Conservation (phyloP, 352 stramenopile genomes). For the Thalassiosira mediterranea region DNA sequence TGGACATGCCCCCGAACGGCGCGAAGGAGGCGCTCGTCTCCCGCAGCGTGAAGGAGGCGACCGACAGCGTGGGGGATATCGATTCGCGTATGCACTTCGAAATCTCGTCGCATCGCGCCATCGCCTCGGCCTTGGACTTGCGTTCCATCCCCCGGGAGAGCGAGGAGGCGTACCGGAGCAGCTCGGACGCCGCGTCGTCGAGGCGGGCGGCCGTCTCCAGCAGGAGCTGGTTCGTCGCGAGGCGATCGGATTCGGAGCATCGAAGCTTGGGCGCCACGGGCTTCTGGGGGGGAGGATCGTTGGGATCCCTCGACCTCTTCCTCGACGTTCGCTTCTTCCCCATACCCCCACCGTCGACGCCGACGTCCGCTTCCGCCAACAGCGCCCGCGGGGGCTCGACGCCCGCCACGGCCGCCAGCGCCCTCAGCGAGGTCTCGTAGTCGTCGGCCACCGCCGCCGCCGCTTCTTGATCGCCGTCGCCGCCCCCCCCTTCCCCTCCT, state of each 20-base stretch:
- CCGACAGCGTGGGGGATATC: conserved; percentile 1
- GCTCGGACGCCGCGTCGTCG: conserved; percentile 11
- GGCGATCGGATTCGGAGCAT: not conserved
- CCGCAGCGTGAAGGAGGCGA: not conserved
- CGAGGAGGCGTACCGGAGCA: not conserved
- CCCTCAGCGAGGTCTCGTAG: too few species aligned
- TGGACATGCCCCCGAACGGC: not conserved
- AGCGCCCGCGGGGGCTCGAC: too few species aligned
- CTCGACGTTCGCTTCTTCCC: too few species aligned
- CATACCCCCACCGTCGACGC: too few species aligned
- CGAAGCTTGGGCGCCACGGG: not conserved
- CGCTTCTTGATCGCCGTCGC: too few species aligned
- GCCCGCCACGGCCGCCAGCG: too few species aligned
- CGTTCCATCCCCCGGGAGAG: not conserved
- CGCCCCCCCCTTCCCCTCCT: too few species aligned
- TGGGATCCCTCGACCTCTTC: not conserved
- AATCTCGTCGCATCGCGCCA: not conserved
- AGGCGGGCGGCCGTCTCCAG: conserved; percentile 13
- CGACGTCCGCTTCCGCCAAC: too few species aligned
- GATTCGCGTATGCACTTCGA: not conserved
- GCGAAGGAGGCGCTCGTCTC: conserved; percentile 4
- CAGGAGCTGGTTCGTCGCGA: conserved; percentile 8
- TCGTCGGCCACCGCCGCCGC: too few species aligned
- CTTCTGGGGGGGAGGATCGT: not conserved
- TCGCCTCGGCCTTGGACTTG: not conserved